phyloP scores from a whole-genome alignment of 257 asterid genomes.

The Jacaranda mimosifolia region DNA sequence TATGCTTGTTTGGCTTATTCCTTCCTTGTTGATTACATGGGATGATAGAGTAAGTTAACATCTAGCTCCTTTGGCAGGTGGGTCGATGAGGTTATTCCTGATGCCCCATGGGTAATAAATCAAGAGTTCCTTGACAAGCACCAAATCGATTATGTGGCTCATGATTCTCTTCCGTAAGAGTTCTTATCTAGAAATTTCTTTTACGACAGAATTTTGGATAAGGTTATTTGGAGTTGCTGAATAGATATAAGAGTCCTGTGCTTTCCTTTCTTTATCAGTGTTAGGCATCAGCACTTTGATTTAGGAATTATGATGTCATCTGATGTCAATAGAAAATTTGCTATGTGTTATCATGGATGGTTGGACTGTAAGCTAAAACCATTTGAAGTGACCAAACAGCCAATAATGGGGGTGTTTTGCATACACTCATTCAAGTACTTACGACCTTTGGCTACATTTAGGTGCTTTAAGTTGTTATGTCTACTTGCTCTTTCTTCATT shows the following conservation, averaged over 20 bases:
- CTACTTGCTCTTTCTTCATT: too few relatives aligned
- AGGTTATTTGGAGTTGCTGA: slow-evolving; percentile 5
- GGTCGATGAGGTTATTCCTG: slow-evolving; percentile 84
- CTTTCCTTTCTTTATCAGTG: background rate
- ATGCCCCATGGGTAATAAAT: slow-evolving; percentile 74
- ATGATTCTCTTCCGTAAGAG: slow-evolving; percentile 74
- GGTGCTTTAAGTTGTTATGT: background rate
- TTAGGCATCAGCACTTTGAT: slow-evolving; percentile 10
- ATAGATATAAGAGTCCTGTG: slow-evolving; percentile 9
- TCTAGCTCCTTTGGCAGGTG: slow-evolving; percentile 51
- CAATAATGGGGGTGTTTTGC: background rate
- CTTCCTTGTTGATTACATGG: background rate
- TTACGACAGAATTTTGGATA: slow-evolving; percentile 20
- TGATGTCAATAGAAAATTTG: background rate
- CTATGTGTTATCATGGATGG: background rate
- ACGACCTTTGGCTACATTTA: background rate
- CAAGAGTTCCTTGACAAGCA: slow-evolving; percentile 74
- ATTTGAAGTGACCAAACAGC: background rate
- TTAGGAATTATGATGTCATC: slow-evolving; percentile 13
- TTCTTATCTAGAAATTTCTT: background rate
- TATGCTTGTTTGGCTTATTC: background rate
- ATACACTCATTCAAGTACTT: background rate
- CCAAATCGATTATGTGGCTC: slow-evolving; percentile 69
- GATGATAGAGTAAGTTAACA: background rate
- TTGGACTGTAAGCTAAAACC: background rate